Conservation (phyloP, 345 rosid species). For the Aethionema arabicum region DNA sequence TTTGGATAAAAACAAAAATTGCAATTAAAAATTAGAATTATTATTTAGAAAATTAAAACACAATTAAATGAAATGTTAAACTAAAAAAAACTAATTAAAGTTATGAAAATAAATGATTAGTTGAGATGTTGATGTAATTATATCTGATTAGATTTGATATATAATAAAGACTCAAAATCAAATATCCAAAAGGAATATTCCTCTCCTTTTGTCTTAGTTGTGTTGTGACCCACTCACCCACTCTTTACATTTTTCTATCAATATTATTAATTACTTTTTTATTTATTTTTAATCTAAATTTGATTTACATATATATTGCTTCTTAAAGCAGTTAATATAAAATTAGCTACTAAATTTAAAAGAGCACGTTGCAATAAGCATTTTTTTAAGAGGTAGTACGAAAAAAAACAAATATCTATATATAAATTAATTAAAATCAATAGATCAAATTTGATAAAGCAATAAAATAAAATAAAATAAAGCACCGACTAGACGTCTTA, state of each 20-base stretch:
- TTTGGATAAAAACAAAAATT: conserved; percentile 9
- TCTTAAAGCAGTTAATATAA: too few relatives aligned
- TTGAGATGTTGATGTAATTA: conserved; percentile 2
- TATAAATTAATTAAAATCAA: too few relatives aligned
- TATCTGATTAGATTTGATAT: background rate
- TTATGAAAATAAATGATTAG: conserved; percentile 1
- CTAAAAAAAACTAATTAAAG: background rate
- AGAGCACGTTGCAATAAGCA: too few relatives aligned
- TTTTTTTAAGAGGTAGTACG: too few relatives aligned
- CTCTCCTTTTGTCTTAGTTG: conserved; percentile 21
- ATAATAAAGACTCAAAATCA: background rate
- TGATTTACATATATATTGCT: too few relatives aligned
- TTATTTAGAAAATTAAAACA: background rate
- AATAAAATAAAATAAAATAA: too few relatives aligned
- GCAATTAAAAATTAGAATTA: background rate
- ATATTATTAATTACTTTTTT: background rate
- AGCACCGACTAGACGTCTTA: too few relatives aligned
- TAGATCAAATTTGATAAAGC: too few relatives aligned
- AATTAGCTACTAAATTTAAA: too few relatives aligned
- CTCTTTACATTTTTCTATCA: background rate
- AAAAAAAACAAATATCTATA: too few relatives aligned
- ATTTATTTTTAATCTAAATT: too few relatives aligned
- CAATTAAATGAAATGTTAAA: background rate
- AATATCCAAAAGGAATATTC: conserved; percentile 23
- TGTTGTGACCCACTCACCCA: conserved; percentile 28